Evolutionary conservation across 2,329 filamentous ascomycete species (phyloP), one percentile per base, ranked within the genome.

Genomic region (Colletotrichum coccodes): DNA sequence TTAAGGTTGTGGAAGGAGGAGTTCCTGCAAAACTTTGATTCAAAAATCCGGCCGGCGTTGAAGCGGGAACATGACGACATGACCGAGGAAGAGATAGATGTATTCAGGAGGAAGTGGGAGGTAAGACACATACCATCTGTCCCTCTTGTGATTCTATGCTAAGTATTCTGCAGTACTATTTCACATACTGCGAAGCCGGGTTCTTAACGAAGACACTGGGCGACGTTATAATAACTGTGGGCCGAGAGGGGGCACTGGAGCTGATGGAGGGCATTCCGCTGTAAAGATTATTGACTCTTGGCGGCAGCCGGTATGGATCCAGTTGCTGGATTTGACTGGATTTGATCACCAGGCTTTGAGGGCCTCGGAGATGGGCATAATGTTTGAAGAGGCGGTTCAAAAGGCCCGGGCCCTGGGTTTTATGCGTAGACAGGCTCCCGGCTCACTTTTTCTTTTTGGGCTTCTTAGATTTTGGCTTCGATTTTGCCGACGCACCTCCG

Each of bases 81-180:
- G 86, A 86, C 82, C 0, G 84, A 90, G 60, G 85, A 85, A 46
- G 90, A 89, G 40, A 84, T 92, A 1, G 87, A 91, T 47, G 84
- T 92, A 2, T 94, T 93, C 75, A 86, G 85, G 75, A 84, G 88
- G 71, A 93, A 93, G 76, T 94, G 91, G 92, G 86, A 92, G 83
- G 86, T 87, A 74, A 77, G 84, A 76, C 40, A 64, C 16, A 36
- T 28, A 63, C 49, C 40, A 50, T 50, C 34, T 18, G 26, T 50
- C 3, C 2, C 3, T 59, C 44, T 11, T 36, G n/a, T 57, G 40
- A n/a, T 47, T 58, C 72, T 69, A 73, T 46, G 61, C 67, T 70
- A 46, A 69, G 14, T 36, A 32, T 7, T 23, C 26, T n/a, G 40
- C 70, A 89, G 83, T 94, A 93, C 74, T 94, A 94, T 76, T 94